Conservation (phyloP, 768 basidiomycete genomes). For the Strobilomyces dryophilus region DNA sequence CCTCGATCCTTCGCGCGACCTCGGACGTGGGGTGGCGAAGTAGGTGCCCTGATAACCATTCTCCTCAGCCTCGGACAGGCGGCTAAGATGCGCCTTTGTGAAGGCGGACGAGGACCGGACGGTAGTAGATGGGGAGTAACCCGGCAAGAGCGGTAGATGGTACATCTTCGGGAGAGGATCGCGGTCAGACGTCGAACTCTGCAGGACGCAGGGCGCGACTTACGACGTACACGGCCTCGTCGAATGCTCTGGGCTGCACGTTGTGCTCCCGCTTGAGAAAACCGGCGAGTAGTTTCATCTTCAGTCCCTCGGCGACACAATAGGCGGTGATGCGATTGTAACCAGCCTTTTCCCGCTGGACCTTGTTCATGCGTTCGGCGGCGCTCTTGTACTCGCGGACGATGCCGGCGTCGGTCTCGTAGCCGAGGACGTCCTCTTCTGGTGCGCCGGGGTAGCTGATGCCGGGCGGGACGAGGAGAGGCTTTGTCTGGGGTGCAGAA, state of each 20-base stretch:
- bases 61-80: conserved; percentile 85
- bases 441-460: conserved; percentile 11
- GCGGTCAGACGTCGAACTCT: background rate
- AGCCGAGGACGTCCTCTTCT: conserved; percentile 52
- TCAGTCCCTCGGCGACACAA: conserved; percentile 80
- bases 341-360: conserved; percentile 76
- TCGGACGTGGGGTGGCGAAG: conserved; percentile 40
- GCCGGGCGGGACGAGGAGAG: conserved; percentile 36
- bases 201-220: conserved; percentile 23
- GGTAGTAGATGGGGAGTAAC: conserved; percentile 81
- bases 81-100: conserved; percentile 56
- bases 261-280: conserved; percentile 95
- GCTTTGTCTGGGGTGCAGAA: conserved; percentile 83
- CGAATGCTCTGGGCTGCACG: conserved; percentile 79
- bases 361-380: conserved; percentile 86
- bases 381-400: conserved; percentile 77
- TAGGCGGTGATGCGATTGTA: conserved; percentile 86
- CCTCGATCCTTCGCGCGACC: conserved; percentile 18
- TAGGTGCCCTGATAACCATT: conserved; percentile 86
- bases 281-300: conserved; percentile 76
- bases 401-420: conserved; percentile 58
- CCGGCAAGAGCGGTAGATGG: conserved; percentile 85
- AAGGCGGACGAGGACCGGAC: conserved; percentile 77
- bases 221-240: conserved; percentile 91
- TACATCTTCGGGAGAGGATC: conserved; percentile 59